Evolutionary conservation across 192 early-diverging fungal genomes (phyloP).

Genomic region (Powellomyces hirtus): DNA sequence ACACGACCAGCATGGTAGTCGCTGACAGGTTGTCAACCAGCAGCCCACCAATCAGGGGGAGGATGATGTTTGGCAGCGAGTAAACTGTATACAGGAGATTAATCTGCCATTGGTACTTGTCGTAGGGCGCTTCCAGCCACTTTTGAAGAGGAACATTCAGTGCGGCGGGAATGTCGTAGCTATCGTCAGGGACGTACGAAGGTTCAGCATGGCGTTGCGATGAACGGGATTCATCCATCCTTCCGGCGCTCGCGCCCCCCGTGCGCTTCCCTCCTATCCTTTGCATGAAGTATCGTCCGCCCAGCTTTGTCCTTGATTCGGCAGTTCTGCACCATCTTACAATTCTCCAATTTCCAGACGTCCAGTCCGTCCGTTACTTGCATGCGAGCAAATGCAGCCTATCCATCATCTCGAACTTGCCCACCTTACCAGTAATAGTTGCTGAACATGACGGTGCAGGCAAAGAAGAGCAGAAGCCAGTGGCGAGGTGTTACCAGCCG

Average conservation of each 20-base stretch:
- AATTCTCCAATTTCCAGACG: neutral
- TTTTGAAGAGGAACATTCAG: conserved; percentile 54
- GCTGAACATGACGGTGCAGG: conserved; percentile 50
- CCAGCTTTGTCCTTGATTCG: no score
- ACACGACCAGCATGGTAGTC: conserved; percentile 48
- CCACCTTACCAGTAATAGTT: conserved; percentile 49
- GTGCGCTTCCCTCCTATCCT: no score
- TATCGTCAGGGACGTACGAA: neutral
- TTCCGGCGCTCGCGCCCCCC: no score
- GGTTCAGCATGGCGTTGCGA: neutral
- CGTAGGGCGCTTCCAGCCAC: conserved; percentile 38
- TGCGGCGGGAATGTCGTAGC: conserved; percentile 56
- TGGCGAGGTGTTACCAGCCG: no score
- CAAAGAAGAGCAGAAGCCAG: no score
- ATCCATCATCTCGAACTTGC: neutral
- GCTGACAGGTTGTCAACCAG: conserved; percentile 56
- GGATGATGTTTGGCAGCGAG: conserved; percentile 64
- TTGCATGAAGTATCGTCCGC: no score
- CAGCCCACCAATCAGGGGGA: conserved; percentile 60
- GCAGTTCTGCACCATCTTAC: no score
- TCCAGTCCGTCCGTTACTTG: no score
- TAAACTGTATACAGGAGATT: conserved; percentile 62
- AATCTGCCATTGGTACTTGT: conserved; percentile 49
- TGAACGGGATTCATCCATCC: neutral
- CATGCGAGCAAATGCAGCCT: no score